Conservation (phyloP, 2,329 filamentous ascomycete genomes). For the Aspergillus quadrilineatus region DNA sequence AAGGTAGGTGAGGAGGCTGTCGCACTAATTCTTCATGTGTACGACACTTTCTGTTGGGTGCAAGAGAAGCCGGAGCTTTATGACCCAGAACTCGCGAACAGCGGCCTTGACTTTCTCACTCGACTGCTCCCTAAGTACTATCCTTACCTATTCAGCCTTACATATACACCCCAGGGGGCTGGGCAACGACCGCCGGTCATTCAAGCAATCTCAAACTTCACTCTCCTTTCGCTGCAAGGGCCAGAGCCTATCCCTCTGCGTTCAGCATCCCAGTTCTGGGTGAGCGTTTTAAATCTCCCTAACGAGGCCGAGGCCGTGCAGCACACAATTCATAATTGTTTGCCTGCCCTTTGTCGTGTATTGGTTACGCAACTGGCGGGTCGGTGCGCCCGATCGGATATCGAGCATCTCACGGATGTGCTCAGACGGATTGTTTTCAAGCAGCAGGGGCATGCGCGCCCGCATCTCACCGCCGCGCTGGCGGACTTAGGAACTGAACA, state of each 20-base stretch:
- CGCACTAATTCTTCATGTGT: slow-evolving; percentile 40
- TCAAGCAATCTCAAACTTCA: slow-evolving; percentile 41
- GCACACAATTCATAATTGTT: slow-evolving; percentile 35
- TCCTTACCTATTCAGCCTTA: slow-evolving; percentile 38
- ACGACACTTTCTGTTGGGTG: slow-evolving; percentile 40
- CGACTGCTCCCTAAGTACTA: slow-evolving; percentile 45
- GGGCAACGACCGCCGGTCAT: slow-evolving; percentile 30
- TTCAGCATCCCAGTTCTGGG: slow-evolving; percentile 46
- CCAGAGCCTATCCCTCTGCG: slow-evolving; percentile 49
- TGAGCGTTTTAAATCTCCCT: slow-evolving; percentile 39
- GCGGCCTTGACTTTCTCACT: slow-evolving; percentile 47
- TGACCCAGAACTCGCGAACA: slow-evolving; percentile 45
- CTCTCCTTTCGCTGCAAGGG: slow-evolving; percentile 40
- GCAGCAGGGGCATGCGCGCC: slow-evolving; percentile 40
- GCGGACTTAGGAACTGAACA: slow-evolving; percentile 28
- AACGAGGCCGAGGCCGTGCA: slow-evolving; percentile 27
- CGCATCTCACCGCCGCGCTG: slow-evolving; percentile 38
- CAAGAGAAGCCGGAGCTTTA: slow-evolving; percentile 34
- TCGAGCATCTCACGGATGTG: slow-evolving; percentile 43
- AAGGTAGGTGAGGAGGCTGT: slow-evolving; percentile 35
- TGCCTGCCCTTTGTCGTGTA: slow-evolving; percentile 40
- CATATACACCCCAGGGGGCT: slow-evolving; percentile 22
- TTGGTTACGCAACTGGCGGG: slow-evolving; percentile 44
- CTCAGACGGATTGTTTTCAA: slow-evolving; percentile 44
- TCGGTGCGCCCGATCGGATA: slow-evolving; percentile 46